Conservation (phyloP, 208 protist genomes). For the Leishmania lainsoni region DNA sequence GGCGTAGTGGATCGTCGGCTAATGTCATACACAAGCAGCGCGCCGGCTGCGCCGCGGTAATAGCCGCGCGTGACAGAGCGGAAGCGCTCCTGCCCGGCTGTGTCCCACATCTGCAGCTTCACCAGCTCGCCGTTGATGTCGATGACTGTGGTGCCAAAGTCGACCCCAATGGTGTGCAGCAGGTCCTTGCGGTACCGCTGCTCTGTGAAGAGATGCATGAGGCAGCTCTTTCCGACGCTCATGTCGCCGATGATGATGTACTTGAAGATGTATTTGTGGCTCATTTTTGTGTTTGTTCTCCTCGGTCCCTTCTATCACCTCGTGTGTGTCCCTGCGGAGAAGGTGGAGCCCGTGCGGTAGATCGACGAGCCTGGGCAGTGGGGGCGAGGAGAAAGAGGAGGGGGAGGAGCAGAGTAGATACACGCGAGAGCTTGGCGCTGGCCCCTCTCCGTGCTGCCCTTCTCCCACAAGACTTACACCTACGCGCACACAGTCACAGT, state of each 20-base stretch:
- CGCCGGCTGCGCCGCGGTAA: slow-evolving; percentile 96
- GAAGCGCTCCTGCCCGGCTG: slow-evolving; percentile 91
- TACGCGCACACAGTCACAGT: background rate
- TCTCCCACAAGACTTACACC: background rate
- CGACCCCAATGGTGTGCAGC: slow-evolving; percentile 98
- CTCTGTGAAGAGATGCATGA: slow-evolving; percentile 98
- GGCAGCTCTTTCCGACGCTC: slow-evolving; percentile 97
- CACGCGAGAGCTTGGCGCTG: background rate
- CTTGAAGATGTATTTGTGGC: slow-evolving; percentile 97
- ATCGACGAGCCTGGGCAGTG: background rate
- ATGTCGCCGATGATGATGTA: slow-evolving; percentile 99
- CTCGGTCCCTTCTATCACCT: too few species aligned
- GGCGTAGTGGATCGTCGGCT: slow-evolving; percentile 83
- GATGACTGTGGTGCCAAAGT: slow-evolving; percentile 97
- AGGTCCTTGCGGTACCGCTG: slow-evolving; percentile 94
- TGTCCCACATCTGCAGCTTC: slow-evolving; percentile 99
- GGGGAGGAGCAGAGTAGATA: background rate
- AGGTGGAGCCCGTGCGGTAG: background rate
- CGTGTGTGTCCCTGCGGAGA: background rate
- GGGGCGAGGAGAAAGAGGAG: background rate
- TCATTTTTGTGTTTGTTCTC: slow-evolving; percentile 44
- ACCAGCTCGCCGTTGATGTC: slow-evolving; percentile 95
- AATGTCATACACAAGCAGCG: slow-evolving; percentile 97
- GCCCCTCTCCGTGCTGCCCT: background rate
- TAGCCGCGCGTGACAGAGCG: slow-evolving; percentile 95